These are phyloP conservation scores for Gossypium gossypioides DNA, from an alignment of 441 rosid species.

Conservation along the genomic window DNA sequence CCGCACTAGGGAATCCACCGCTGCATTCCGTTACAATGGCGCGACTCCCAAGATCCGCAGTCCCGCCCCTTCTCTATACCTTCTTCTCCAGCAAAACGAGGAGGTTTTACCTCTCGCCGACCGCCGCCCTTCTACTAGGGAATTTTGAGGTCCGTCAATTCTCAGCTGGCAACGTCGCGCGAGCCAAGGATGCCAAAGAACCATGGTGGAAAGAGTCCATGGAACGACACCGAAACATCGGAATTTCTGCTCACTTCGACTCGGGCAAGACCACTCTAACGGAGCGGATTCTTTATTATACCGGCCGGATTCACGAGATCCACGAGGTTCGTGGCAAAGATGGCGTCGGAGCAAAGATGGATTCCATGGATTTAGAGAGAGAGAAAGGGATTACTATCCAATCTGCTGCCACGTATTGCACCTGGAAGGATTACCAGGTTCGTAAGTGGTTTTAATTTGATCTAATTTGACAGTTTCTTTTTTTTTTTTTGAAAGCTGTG, in stretches of 20 bases:
- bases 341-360: slow-evolving; percentile 97
- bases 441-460: not conserved
- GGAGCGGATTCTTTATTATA: slow-evolving; percentile 76
- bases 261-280: slow-evolving; percentile 98
- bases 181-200: slow-evolving; percentile 67
- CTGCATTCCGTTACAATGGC: slow-evolving; percentile 33
- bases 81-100: slow-evolving; percentile 22
- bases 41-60: slow-evolving; percentile 37
- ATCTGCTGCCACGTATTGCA: slow-evolving; percentile 92
- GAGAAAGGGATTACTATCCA: slow-evolving; percentile 96
- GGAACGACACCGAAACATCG: slow-evolving; percentile 70
- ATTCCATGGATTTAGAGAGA: slow-evolving; percentile 89
- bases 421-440: slow-evolving; percentile 87
- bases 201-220: slow-evolving; percentile 94
- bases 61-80: slow-evolving; percentile 49
- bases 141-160: slow-evolving; percentile 50
- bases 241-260: slow-evolving; percentile 92
- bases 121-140: slow-evolving; percentile 44
- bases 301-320: slow-evolving; percentile 89
- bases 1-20: slow-evolving; percentile 5
- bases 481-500: not conserved
- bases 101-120: slow-evolving; percentile 31
- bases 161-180: slow-evolving; percentile 61
- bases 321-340: slow-evolving; percentile 94
- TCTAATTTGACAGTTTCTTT: not conserved